Percentiles rank a stretch among this genome's conserved stretches.
These are phyloP conservation scores for Pichia kluyveri DNA, from an alignment of 805 yeast species.

Conservation along the genomic window DNA sequence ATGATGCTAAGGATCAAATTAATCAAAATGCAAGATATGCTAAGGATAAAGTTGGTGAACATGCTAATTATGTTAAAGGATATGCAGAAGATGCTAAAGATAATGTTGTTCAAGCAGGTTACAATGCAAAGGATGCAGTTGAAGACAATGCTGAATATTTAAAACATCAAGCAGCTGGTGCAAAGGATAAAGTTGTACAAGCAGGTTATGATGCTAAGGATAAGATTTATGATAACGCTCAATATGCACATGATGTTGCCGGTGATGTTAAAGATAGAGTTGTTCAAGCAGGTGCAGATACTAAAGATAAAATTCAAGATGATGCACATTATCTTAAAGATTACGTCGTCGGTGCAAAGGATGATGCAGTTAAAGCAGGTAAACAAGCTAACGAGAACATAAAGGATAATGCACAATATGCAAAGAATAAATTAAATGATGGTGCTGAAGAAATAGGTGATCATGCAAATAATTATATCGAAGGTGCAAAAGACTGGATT, in stretches of 20 bases:
- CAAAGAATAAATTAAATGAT: not conserved
- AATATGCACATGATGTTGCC: slow-evolving; percentile 1
- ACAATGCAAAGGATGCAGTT: not conserved
- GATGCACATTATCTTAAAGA: slow-evolving; percentile 1
- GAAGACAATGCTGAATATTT: slow-evolving; percentile 5
- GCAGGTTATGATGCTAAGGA: slow-evolving; percentile 2
- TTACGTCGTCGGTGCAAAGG: slow-evolving; percentile 1
- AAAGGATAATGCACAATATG: not conserved
- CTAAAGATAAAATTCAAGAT: slow-evolving; percentile 7
- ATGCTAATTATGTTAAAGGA: not conserved
- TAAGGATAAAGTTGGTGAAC: not conserved
- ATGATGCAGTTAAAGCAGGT: slow-evolving; percentile 3
- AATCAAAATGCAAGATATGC: slow-evolving; percentile 1
- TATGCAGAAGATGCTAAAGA: not conserved
- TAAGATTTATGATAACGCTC: slow-evolving; percentile 1
- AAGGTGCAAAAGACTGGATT: not conserved
- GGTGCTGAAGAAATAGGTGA: not conserved
- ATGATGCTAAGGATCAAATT: not conserved
- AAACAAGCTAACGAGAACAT: slow-evolving; percentile 11
- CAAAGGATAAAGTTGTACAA: slow-evolving; percentile 2
- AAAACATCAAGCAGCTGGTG: slow-evolving; percentile 1
- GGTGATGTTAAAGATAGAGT: slow-evolving; percentile 2
- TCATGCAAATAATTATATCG: not conserved
- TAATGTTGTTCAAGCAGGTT: slow-evolving; percentile 3
- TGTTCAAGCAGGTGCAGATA: slow-evolving; percentile 7